phyloP scores from a whole-genome alignment of 371 early-diverging fungal species.

The Apophysomyces sp. region DNA sequence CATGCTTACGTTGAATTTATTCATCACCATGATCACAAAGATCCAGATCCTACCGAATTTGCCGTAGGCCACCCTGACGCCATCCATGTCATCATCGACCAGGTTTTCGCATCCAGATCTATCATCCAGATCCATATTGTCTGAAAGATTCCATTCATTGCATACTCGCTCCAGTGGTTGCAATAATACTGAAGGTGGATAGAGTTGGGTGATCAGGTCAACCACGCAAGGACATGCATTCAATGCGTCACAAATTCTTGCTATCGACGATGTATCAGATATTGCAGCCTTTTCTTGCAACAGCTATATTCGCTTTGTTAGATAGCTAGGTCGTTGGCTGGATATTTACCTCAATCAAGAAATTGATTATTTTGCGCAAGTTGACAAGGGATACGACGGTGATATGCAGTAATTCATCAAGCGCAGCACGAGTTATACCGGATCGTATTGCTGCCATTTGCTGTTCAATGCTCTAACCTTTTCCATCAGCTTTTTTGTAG shows the following conservation, averaged over 20 bases:
- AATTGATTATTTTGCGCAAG: conserved; percentile 29
- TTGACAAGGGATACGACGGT: conserved; percentile 38
- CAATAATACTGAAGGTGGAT: conserved; percentile 31
- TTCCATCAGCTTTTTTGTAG: neutral
- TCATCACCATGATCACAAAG: conserved; percentile 25
- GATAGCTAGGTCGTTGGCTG: neutral
- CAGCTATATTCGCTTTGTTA: conserved; percentile 3
- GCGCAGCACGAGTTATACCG: conserved; percentile 14
- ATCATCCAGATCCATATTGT: conserved; percentile 25
- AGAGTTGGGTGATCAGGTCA: conserved; percentile 45
- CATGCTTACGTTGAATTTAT: conserved; percentile 35
- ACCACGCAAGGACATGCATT: conserved; percentile 30
- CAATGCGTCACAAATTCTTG: conserved; percentile 37
- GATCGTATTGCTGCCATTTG: conserved; percentile 22
- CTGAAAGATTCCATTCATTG: conserved; percentile 36
- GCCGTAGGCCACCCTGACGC: conserved; percentile 27
- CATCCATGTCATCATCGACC: conserved; percentile 31
- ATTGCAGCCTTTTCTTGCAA: conserved; percentile 23
- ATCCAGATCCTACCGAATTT: conserved; percentile 46
- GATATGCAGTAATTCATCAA: conserved; percentile 38
- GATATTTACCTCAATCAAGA: conserved; percentile 25
- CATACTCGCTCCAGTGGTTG: conserved; percentile 36
- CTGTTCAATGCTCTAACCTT: conserved; percentile 33
- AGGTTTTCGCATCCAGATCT: conserved; percentile 12
- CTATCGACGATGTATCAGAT: conserved; percentile 25